Evolutionary conservation across 768 basidiomycete genomes (phyloP), one percentile per base, ranked within the genome.

Genomic region (Tricholomella constricta): DNA sequence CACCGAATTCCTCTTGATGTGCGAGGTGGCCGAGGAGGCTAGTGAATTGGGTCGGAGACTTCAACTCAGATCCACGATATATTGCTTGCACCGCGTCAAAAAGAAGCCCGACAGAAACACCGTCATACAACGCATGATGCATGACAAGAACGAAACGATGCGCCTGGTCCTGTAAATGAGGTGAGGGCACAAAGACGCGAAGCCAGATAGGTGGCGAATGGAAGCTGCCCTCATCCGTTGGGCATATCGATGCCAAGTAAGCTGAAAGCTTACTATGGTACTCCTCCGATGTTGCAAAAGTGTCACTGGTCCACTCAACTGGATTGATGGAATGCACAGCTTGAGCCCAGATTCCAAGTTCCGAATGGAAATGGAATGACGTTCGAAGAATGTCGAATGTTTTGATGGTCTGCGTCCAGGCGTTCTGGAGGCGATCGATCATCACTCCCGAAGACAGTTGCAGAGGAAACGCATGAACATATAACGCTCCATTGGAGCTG

Each of bases 61-160:
- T 32, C 37, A 57, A 25, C 34, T 55, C 35, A 27, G 48, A 14
- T 19, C 61, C 62, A 25, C 42, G 47, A 52, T 79, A 79, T 8
- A 69, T 44, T 14, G 49, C 42, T 37, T 70, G 60, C 2, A 79
- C 64, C 23, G 61, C 48, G 10, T 66, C 52, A 11, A 78, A 54
- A 6, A 80, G 64, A 23, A 60, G 64, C n/a, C 62, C 62, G 15
- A 79, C 56, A 10, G 78, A 76, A 23, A 73, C 41, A 10, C 78
- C 78, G 52, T 80, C 78, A 50, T 80, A 80, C 17, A 79, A 52
- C 3, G 77, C 76, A 56, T 80, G 78, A 56, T 80, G 78, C 65
- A 79, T 69, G 35, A 71, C 67, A 3, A 80, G 54, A 11, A 76
- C 70, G 5, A 80, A 55, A 10, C 60, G 55, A 4, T 32, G 14